Percentiles rank a stretch among this genome's conserved stretches.
These are phyloP conservation scores for Gynandropsis gynandra DNA, from an alignment of 345 rosid genomes.

Conservation along the genomic window DNA sequence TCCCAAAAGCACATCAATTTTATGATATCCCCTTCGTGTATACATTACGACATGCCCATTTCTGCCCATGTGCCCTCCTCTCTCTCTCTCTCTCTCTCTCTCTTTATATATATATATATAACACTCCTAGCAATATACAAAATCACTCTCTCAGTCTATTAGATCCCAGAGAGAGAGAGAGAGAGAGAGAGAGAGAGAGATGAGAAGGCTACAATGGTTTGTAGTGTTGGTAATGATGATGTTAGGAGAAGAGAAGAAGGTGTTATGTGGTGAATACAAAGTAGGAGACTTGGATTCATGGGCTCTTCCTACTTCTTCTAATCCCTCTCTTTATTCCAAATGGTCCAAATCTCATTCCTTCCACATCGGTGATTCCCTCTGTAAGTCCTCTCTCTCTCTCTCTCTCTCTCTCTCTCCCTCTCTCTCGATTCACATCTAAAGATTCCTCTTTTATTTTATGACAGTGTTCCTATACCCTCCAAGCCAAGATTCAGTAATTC, in stretches of 20 bases:
- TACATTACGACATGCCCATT: slow-evolving; percentile 20
- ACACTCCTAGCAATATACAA: slow-evolving; percentile 21
- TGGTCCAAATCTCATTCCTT: slow-evolving; percentile 66
- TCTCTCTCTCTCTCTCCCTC: not conserved
- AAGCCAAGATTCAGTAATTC: slow-evolving; percentile 89
- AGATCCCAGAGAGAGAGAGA: not conserved
- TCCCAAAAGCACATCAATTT: no score
- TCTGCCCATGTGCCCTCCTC: slow-evolving; percentile 18
- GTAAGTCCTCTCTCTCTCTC: slow-evolving; percentile 30
- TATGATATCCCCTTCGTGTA: slow-evolving; percentile 9
- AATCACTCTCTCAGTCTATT: no score
- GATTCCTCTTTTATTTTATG: not conserved
- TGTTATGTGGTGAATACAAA: slow-evolving; percentile 42
- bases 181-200: slow-evolving; percentile 3
- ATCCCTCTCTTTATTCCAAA: slow-evolving; percentile 51
- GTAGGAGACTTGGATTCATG: slow-evolving; percentile 86
- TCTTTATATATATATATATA: slow-evolving; percentile 9
- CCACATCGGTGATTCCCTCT: slow-evolving; percentile 73
- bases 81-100: not conserved
- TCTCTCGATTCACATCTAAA: not conserved
- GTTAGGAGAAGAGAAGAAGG: slow-evolving; percentile 37
- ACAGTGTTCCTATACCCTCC: slow-evolving; percentile 97
- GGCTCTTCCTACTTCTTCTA: slow-evolving; percentile 65
- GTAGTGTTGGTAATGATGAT: slow-evolving; percentile 32
- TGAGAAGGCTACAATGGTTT: slow-evolving; percentile 14